Evolutionary conservation across 1,139 yeast species (phyloP), one percentile per base, ranked within the genome.

Genomic region (Saccharomyces hybrid): DNA sequence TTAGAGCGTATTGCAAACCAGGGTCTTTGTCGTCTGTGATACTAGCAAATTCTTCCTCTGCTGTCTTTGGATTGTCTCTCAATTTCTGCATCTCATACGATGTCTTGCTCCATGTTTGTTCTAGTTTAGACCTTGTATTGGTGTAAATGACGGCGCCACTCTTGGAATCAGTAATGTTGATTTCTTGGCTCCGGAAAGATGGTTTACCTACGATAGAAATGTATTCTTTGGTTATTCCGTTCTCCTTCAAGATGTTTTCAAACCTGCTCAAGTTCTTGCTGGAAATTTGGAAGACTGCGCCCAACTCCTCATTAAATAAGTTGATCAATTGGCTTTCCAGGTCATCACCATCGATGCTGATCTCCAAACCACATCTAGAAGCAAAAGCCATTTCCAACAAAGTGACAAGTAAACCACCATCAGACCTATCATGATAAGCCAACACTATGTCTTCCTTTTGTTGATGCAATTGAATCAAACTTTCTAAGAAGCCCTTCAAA

Each of bases 351-450:
- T 58, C 59, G 49, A 78, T 58, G 48, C 70, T 67, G 54, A 87
- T 70, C 51, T 79, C 74, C 58, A 91, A 69, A 60, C 99, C 99
- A 56, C 83, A 81, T 74, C 98, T 86, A 34, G 95, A 91, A 51
- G 99, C 96, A 75, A 95, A 95, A 1, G 97, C 95, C 99, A 95
- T 93, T 75, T 95, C 99, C 47, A 86, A 74, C 50, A 88, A 75
- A 8, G 99, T 85, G 51, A 88, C 84, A 58, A 91, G 75, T 65
- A 91, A 78, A 68, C 99, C 99, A 79, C 99, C 99, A 72, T 95
- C 99, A 25, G 97, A 88, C 69, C 95, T 80, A 73, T 95, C 99
- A 69, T 95, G 99, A 75, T 95, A 95, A 9, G 98, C 89, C 66
- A 85, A 77, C 19, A 95, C 95, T 51, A 79, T 58, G 55, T 80